Conservation (phyloP, 805 yeast species). For the Hanseniaspora pseudoguilliermondii region DNA sequence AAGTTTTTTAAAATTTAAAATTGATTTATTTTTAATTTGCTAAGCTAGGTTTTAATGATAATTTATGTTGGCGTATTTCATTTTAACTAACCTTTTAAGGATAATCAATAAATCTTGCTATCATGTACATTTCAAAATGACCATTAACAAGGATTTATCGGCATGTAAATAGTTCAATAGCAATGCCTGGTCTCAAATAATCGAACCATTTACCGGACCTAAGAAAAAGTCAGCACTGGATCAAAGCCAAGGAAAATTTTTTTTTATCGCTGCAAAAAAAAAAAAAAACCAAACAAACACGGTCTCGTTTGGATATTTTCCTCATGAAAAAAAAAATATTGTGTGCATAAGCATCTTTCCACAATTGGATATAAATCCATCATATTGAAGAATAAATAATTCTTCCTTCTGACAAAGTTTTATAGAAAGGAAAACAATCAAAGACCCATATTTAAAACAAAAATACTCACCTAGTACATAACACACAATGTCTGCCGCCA, state of each 20-base stretch:
- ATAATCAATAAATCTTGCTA: too few species aligned
- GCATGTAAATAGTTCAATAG: not conserved
- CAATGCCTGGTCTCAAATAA: too few species aligned
- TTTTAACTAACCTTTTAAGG: too few species aligned
- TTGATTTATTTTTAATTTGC: too few species aligned
- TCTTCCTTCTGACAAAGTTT: not conserved
- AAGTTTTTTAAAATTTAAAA: too few species aligned
- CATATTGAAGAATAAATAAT: not conserved
- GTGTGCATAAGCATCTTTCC: not conserved
- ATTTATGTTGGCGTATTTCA: too few species aligned
- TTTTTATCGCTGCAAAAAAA: not conserved
- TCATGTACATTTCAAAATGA: not conserved
- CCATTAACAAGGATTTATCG: not conserved
- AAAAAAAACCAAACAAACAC: too few species aligned
- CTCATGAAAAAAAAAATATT: too few species aligned
- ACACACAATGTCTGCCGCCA: conserved; percentile 21
- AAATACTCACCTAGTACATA: not conserved
- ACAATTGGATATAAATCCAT: not conserved
- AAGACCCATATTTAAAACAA: not conserved
- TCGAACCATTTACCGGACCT: not conserved
- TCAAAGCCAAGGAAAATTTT: not conserved
- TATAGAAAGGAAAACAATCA: not conserved
- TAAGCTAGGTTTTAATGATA: too few species aligned
- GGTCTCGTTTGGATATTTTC: too few species aligned
- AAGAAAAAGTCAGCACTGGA: not conserved